These are phyloP conservation scores for Hanseniaspora guilliermondii DNA, from an alignment of 805 yeast species.

Conservation along the genomic window DNA sequence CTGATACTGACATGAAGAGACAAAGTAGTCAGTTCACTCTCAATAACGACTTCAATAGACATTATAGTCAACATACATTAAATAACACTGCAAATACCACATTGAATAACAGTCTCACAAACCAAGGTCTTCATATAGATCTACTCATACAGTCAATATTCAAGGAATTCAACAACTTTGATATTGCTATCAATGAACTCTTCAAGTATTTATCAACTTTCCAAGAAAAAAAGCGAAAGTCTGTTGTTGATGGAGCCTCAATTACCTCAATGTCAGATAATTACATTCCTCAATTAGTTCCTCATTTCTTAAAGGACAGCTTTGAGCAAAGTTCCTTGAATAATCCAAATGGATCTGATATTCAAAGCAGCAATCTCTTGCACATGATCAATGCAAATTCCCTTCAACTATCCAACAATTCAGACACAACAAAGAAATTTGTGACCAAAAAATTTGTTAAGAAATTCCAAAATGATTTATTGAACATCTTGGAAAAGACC, in stretches of 20 bases:
- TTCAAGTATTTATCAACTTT: slow-evolving; percentile 23
- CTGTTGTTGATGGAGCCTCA: neutral
- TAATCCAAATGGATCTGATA: neutral
- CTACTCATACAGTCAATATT: slow-evolving; percentile 19
- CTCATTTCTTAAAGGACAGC: slow-evolving; percentile 52
- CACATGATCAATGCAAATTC: neutral
- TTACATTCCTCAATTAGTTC: slow-evolving; percentile 50
- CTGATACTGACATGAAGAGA: neutral
- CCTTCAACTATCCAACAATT: neutral
- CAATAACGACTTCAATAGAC: neutral
- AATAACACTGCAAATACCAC: neutral
- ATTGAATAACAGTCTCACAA: neutral
- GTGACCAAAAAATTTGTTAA: slow-evolving; percentile 8
- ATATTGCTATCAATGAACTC: slow-evolving; percentile 22
- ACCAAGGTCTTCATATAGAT: slow-evolving; percentile 15
- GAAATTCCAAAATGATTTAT: slow-evolving; percentile 1
- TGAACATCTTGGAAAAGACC: slow-evolving; percentile 1
- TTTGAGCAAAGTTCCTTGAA: slow-evolving; percentile 24
- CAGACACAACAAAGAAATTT: neutral
- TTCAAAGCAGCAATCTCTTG: neutral
- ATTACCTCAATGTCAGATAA: neutral
- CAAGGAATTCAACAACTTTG: slow-evolving; percentile 24
- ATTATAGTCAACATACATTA: neutral
- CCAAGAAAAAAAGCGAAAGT: slow-evolving; percentile 18
- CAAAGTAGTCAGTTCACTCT: neutral